Conservation (phyloP, 2,329 filamentous ascomycete species). For the Davidsoniella eucalypti region DNA sequence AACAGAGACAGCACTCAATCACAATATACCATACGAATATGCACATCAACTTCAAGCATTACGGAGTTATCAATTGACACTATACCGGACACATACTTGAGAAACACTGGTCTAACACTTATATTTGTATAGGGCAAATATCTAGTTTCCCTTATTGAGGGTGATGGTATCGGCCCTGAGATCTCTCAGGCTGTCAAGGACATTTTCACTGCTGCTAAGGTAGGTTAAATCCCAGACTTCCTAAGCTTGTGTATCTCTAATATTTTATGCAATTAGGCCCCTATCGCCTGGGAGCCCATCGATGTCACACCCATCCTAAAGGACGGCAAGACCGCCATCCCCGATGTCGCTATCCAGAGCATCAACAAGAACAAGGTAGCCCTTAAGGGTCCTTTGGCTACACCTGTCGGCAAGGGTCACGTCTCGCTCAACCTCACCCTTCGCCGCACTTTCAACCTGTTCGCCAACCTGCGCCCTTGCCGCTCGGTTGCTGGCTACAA, state of each 20-base stretch:
- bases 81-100: not conserved
- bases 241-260: not conserved
- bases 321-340: slow-evolving; percentile 91
- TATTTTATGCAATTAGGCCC: slow-evolving; percentile 38
- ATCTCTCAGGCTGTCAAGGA: slow-evolving; percentile 97
- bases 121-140: slow-evolving; percentile 58
- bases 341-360: slow-evolving; percentile 80
- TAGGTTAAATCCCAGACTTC: slow-evolving; percentile 26
- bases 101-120: not conserved
- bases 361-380: slow-evolving; percentile 93
- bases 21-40: no score
- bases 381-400: slow-evolving; percentile 94
- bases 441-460: slow-evolving; percentile 98
- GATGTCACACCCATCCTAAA: slow-evolving; percentile 89
- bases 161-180: slow-evolving; percentile 96
- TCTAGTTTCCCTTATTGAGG: slow-evolving; percentile 93
- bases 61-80: not conserved
- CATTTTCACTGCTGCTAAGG: slow-evolving; percentile 91
- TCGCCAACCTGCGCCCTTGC: slow-evolving; percentile 97
- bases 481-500: slow-evolving; percentile 94
- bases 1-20: no score
- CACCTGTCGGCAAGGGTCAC: slow-evolving; percentile 94
- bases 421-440: slow-evolving; percentile 98
- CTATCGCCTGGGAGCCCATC: slow-evolving; percentile 92
- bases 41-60: not conserved